Conservation (phyloP, 495 filamentous ascomycete species). For the Cercophora samala region DNA sequence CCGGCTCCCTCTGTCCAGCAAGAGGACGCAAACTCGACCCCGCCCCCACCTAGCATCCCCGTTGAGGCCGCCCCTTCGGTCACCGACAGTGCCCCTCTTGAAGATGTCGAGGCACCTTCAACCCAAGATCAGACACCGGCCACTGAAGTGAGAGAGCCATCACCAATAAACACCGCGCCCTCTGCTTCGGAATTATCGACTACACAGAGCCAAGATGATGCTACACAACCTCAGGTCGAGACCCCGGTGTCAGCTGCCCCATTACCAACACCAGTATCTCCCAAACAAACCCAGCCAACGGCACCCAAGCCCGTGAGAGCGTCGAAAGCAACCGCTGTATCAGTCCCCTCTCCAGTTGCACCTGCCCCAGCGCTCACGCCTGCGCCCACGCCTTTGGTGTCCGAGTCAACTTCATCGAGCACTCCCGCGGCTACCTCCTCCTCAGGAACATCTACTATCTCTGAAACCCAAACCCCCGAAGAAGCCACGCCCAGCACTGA, state of each 20-base stretch:
- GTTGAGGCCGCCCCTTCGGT: background rate
- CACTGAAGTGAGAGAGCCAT: background rate
- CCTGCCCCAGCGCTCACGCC: background rate
- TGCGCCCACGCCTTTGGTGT: background rate
- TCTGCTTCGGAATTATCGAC: background rate
- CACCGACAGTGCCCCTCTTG: background rate
- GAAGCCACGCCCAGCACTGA: slow-evolving; percentile 1
- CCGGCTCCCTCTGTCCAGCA: background rate
- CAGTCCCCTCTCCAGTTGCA: background rate
- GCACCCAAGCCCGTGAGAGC: background rate
- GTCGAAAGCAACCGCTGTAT: background rate
- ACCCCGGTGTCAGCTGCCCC: background rate
- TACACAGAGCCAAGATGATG: background rate
- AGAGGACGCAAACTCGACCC: slow-evolving; percentile 5
- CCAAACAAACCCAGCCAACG: background rate
- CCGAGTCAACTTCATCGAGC: background rate
- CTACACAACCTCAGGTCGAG: background rate
- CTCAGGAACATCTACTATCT: background rate
- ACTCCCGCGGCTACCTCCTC: background rate
- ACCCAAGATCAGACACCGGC: background rate
- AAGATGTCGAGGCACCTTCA: background rate
- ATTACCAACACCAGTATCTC: background rate
- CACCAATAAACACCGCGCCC: background rate
- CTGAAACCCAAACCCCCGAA: slow-evolving; percentile 7
- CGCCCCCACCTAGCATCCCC: background rate